Evolutionary conservation across 176 grass and related monocot genomes (phyloP).

Genomic region (Hyparrhenia diplandra): DNA sequence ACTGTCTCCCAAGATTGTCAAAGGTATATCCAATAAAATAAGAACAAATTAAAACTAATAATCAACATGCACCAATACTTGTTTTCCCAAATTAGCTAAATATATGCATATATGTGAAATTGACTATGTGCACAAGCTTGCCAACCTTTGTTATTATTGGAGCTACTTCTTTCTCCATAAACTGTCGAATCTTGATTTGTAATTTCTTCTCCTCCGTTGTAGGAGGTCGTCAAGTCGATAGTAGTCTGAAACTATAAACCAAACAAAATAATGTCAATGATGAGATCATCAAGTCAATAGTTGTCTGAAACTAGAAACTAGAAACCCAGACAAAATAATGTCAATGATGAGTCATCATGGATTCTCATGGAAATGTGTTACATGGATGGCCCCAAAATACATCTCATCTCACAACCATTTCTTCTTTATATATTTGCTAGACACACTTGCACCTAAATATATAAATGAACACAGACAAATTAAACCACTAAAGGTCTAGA

Average conservation of each 20-base stretch:
- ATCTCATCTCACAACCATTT: too few species aligned
- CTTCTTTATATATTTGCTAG: too few species aligned
- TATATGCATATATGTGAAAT: too few species aligned
- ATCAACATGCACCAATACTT: not conserved
- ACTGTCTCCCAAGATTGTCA: slow-evolving; percentile 54
- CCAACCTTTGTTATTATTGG: slow-evolving; percentile 30
- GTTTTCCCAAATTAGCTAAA: too few species aligned
- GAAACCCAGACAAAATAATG: not conserved
- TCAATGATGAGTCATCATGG: not conserved
- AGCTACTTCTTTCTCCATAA: slow-evolving; percentile 67
- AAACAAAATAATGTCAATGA: too few species aligned
- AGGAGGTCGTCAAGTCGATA: slow-evolving; percentile 61
- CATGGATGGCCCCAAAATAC: too few species aligned
- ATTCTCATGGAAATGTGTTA: not conserved
- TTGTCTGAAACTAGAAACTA: slow-evolving; percentile 35
- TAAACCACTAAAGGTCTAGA: too few species aligned
- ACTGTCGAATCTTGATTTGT: slow-evolving; percentile 26
- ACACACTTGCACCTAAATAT: too few species aligned
- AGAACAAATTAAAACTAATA: not conserved
- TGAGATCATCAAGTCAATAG: too few species aligned
- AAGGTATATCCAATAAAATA: not conserved
- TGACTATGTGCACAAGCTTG: too few species aligned
- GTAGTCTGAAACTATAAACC: too few species aligned
- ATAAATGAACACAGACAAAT: too few species aligned
- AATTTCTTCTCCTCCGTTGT: slow-evolving; percentile 34